Evolutionary conservation across 768 basidiomycete genomes (phyloP), one percentile per base, ranked within the genome.

Genomic region (Mycena rosella): DNA sequence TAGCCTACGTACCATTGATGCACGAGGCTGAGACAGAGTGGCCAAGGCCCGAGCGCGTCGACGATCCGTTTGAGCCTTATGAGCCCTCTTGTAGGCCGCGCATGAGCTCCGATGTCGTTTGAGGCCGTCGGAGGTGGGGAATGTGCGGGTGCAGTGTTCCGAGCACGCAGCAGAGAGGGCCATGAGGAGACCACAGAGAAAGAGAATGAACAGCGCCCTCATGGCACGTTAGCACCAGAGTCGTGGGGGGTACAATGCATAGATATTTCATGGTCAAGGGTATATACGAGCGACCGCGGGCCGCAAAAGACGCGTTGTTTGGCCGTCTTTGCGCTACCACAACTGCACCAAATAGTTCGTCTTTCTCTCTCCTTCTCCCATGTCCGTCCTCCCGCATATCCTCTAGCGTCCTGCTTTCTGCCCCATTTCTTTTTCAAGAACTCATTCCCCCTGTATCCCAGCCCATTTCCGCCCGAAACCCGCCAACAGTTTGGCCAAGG

Each of bases 321-420:
- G 27, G 26, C n/a, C 51, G 27, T 32, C 3, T 53, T 53, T 53
- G 51, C 27, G 5, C 32, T 18, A 13, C 44, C 24, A 34, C 30
- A 53, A 32, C 30, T 18, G 4, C 24, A 40, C 24, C 55, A 56
- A 56, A 56, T 40, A 56, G 55, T 56, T 56, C 26, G 55, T 56
- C n/a, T 56, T 5, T 44, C 55, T 56, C 24, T 13, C 40, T 42
- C 40, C 34, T 56, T 53, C n/a, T 27, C 52, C 52, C 52, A 53
- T 53, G 52, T 34, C 30, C 32, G 20, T 15, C 30, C 18, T 34
- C 40, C 55, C 38, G 18, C 11, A 27, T 56, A 29, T 44, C 53
- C 53, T 8, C 53, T 54, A 38, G 26, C 15, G 36, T 34, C 34
- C 5, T 17, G 24, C 34, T 38, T 24, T 24, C 36, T 20, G 13